Base-by-base conservation (phyloP, 495 filamentous ascomycete genomes). In the Xylaria nigripes region DNA sequence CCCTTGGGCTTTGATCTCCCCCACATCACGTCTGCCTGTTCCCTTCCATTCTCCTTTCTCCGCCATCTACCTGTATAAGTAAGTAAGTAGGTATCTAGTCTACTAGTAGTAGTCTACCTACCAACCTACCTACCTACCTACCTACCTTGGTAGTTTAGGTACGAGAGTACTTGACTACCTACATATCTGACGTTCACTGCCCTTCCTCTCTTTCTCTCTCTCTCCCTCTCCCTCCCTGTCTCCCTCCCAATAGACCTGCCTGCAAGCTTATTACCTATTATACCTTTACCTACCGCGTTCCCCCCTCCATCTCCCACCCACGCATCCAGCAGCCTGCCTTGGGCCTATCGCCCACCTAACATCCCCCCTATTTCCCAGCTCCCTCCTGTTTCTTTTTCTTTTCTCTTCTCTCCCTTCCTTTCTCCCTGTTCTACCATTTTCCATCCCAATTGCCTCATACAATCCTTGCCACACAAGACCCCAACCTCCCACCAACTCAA, bases 281-380 rank as follows among this genome's bases (percentile, higher is more conserved):
- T 60, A 49, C 45, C 46, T 44, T 55, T 52, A 51, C 62, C 60
- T 62, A 55, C 63, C 64, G 61, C 61, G 59, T 54, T 54, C 57
- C 65, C 60, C 57, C 48, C 59, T 55, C 45, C 13, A 4, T 30
- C 27, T 22, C 32, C 49, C 51, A 59, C 57, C 61, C 59, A 56
- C 59, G 59, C 59, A 48, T 42, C 65, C 55, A 60, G 55, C 48
- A 55, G 56, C 58, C 63, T 61, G 49, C 61, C 58, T 61, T 58
- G 54, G 56, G 62, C 67, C 54, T 63, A 65, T 60, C 65, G 42
- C 45, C 51, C 46, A 44, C 50, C 44, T 29, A 54, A 54, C 19
- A 19, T 58, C 58, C 70, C 72, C n/a, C 68, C 64, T 63, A 61
- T 58, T 65, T 54, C 42, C 58, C 50, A 56, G 50, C 51, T 65